These are phyloP conservation scores for Monilinia aucupariae DNA, from an alignment of 2,329 filamentous ascomycete species.

Conservation along the genomic window DNA sequence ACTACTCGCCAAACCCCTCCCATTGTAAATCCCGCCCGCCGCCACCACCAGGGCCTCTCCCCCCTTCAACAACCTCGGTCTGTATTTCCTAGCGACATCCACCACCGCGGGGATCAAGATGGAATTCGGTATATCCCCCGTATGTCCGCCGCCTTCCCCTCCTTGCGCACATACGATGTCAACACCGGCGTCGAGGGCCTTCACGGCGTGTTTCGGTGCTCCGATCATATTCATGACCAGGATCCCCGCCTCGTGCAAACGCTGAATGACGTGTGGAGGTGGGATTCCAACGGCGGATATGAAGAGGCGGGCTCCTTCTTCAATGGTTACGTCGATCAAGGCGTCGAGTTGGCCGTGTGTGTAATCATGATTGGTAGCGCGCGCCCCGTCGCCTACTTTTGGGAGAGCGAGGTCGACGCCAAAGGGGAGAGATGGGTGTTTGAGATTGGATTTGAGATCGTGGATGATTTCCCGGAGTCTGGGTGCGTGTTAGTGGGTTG, in stretches of 20 bases:
- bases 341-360: conserved; percentile 84
- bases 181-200: conserved; percentile 79
- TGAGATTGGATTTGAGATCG: conserved; percentile 74
- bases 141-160: conserved; percentile 89
- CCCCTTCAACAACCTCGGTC: conserved; percentile 62
- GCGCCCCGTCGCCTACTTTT: conserved; percentile 75
- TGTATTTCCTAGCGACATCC: conserved; percentile 62
- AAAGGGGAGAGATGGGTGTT: conserved; percentile 66
- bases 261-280: conserved; percentile 64
- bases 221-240: conserved; percentile 98
- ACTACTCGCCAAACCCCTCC: conserved; percentile 70
- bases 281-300: conserved; percentile 86
- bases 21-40: conserved; percentile 81
- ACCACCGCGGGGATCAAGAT: conserved; percentile 83
- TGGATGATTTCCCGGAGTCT: conserved; percentile 69
- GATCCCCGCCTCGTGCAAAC: conserved; percentile 73
- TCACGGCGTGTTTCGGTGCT: conserved; percentile 82
- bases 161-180: conserved; percentile 92
- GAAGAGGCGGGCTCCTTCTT: conserved; percentile 78
- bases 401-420: conserved; percentile 89
- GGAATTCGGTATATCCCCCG: conserved; percentile 78
- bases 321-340: conserved; percentile 79
- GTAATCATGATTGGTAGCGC: conserved; percentile 94
- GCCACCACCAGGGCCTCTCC: conserved; percentile 74
- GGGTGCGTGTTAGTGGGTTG: neutral